Percentiles rank a stretch among this genome's conserved stretches.
phyloP scores from a whole-genome alignment of 2,329 filamentous ascomycete genomes.

The Gremmenia infestans region DNA sequence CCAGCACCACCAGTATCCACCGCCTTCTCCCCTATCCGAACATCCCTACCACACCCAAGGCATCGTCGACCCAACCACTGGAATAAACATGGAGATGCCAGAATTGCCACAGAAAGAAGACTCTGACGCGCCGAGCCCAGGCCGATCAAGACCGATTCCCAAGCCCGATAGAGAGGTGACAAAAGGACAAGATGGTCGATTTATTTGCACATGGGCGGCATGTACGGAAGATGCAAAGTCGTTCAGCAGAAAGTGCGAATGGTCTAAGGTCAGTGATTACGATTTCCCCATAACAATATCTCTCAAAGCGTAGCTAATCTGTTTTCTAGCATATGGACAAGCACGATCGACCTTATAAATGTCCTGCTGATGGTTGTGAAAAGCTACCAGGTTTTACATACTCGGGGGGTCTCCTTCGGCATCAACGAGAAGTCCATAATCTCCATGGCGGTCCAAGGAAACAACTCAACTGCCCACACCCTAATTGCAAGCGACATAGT shows the following conservation, averaged over 20 bases:
- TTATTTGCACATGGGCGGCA: constrained; percentile 64
- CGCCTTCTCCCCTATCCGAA: constrained; percentile 26
- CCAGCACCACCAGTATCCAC: constrained; percentile 29
- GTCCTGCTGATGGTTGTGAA: constrained; percentile 74
- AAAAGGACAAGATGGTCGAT: constrained; percentile 69
- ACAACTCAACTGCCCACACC: constrained; percentile 77
- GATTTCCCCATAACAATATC: neutral
- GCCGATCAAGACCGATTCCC: constrained; percentile 44
- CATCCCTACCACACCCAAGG: constrained; percentile 27
- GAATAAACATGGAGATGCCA: constrained; percentile 24
- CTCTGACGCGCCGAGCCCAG: constrained; percentile 26
- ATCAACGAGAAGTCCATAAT: constrained; percentile 89
- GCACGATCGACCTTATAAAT: constrained; percentile 90
- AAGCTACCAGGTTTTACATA: constrained; percentile 95
- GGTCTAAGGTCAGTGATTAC: constrained; percentile 65
- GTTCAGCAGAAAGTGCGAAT: constrained; percentile 85
- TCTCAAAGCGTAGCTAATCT: neutral
- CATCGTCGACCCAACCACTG: constrained; percentile 17
- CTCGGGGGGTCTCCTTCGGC: constrained; percentile 79
- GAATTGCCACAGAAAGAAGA: constrained; percentile 28
- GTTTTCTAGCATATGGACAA: constrained; percentile 89
- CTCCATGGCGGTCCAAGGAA: constrained; percentile 72
- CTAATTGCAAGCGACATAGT: constrained; percentile 81
- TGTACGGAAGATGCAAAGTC: constrained; percentile 60
- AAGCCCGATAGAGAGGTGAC: constrained; percentile 54